Evolutionary conservation across 345 rosid genomes (phyloP).

Genomic region (Aquilaria malaccensis): DNA sequence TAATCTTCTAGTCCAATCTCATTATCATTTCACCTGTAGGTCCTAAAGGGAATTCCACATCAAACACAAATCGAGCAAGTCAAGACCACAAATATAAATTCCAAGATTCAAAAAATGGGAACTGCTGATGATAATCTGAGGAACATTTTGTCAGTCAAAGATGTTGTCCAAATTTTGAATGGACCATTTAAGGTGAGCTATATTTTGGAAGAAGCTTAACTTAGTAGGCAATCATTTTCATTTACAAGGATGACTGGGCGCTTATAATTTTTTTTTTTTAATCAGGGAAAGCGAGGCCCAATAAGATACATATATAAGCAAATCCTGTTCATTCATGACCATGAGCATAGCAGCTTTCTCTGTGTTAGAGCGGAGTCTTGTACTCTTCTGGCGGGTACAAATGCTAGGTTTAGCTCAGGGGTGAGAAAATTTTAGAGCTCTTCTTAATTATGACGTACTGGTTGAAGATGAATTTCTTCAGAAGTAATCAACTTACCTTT

Average conservation of each 20-base stretch:
- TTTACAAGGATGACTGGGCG: background rate
- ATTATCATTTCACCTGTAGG: background rate
- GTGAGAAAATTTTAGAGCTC: conserved; percentile 26
- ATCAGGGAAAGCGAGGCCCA: conserved; percentile 86
- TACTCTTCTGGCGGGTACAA: conserved; percentile 71
- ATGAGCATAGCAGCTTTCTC: conserved; percentile 85
- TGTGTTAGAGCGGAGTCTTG: conserved; percentile 70
- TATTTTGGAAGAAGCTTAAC: conserved; percentile 9
- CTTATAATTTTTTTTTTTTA: background rate
- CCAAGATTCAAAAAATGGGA: conserved; percentile 65
- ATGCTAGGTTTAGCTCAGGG: conserved; percentile 46
- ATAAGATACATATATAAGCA: conserved; percentile 75
- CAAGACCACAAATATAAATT: conserved; percentile 74
- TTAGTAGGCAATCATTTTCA: conserved; percentile 3
- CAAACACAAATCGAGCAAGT: conserved; percentile 73
- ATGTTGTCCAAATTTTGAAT: conserved; percentile 60
- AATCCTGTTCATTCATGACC: conserved; percentile 61
- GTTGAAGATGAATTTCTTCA: background rate
- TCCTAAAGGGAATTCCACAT: conserved; percentile 79
- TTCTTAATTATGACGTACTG: background rate
- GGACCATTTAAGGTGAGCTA: conserved; percentile 78
- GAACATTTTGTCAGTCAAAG: conserved; percentile 61
- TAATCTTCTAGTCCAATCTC: background rate
- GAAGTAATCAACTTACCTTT: background rate
- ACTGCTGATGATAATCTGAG: conserved; percentile 55